Base-by-base conservation (phyloP, 2,329 filamentous ascomycete species). In the Aspergillus pseudoterreus region DNA sequence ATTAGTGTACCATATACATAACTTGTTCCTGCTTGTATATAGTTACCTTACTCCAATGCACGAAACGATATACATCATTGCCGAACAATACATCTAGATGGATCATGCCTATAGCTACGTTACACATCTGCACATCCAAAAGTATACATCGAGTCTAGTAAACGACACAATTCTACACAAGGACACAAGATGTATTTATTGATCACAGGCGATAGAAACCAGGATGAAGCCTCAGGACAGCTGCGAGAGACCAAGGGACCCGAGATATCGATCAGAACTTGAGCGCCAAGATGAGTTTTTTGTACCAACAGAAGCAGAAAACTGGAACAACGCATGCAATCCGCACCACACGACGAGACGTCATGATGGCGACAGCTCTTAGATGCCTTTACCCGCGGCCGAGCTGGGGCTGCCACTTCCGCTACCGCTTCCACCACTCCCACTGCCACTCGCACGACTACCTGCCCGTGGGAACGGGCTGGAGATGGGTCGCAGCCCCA, bases 361-460 rank as follows among this genome's bases (percentile, higher is more conserved):
- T 30, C 27, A 30, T 8, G 27, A 15, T 5, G 32, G 19, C 11
- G n/a, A 21, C 33, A 39, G 43, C 14, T 33, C 35, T 58, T 59
- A 67, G 50, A 57, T 54, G 43, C 59, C 58, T 57, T 68, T 71
- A 48, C 67, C 70, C 47, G 63, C 64, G 14, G 61, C 61, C 54
- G 71, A 73, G 52, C 63, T 65, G 21, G 73, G 72, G 59, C 72
- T 75, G 49, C 65, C 69, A 52, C 64, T 71, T 45, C 70, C 70
- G 58, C 72, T 74, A 38, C 68, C 70, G 47, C 68, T 63, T n/a
- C 35, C 35, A 38, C 35, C 54, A 64, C 74, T 72, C 56, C 75
- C 68, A 65, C 65, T 65, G 43, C 76, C 77, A 56, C 78, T 80
- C 45, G 73, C 75, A 54, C 76, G 74, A 62, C 77, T 80, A 45